Percentiles rank a stretch among this genome's conserved stretches.
These are phyloP conservation scores for Tuber borchii DNA, from an alignment of 495 filamentous ascomycete genomes.

Conservation along the genomic window DNA sequence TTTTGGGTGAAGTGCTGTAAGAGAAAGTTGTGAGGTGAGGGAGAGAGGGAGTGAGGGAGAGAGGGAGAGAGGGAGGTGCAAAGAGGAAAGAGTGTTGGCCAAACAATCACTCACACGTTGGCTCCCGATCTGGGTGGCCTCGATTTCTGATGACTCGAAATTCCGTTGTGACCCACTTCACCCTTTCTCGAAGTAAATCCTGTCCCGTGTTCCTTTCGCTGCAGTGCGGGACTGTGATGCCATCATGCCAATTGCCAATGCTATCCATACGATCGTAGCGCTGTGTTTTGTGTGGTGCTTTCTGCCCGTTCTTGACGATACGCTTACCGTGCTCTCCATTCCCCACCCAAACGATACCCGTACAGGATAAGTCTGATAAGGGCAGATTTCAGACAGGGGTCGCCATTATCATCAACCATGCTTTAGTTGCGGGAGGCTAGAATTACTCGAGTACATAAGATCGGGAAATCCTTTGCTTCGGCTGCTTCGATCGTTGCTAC, in stretches of 20 bases:
- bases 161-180: neutral
- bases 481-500: neutral
- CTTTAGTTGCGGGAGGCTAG: neutral
- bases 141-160: neutral
- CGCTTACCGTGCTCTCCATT: neutral
- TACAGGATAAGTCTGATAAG: neutral
- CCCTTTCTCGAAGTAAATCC: neutral
- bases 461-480: neutral
- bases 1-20: conserved; percentile 2
- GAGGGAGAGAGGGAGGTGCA: neutral
- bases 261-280: no score
- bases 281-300: no score
- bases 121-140: neutral
- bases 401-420: neutral
- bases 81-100: neutral
- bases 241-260: no score
- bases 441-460: neutral
- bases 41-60: no score
- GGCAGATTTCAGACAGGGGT: neutral
- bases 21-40: neutral
- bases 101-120: conserved; percentile 3
- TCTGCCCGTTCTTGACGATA: no score
- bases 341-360: neutral
- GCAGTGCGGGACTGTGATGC: no score
- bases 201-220: neutral